phyloP scores from a whole-genome alignment of 2,329 filamentous ascomycete species.

The Beauveria pseudobassiana region DNA sequence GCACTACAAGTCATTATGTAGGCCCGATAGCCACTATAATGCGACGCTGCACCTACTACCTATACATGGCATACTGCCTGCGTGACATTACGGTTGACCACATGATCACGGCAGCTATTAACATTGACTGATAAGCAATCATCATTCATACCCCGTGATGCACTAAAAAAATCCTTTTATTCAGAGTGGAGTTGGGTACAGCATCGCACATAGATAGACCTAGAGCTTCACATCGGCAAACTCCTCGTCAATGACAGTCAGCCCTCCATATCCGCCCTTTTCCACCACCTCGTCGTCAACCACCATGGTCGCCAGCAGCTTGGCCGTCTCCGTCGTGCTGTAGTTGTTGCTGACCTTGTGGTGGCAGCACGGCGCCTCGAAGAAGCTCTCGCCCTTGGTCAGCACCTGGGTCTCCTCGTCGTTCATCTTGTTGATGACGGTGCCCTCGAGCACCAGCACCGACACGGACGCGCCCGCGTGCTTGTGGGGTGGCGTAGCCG shows the following conservation, averaged over 20 bases:
- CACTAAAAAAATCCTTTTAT: neutral
- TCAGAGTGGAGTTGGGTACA: neutral
- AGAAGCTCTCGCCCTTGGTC: constrained; percentile 16
- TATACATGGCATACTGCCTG: too few species aligned
- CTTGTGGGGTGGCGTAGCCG: constrained; percentile 16
- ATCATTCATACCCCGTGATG: neutral
- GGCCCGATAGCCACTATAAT: too few species aligned
- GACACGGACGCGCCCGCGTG: constrained; percentile 17
- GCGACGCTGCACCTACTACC: too few species aligned
- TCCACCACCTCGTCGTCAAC: constrained; percentile 15
- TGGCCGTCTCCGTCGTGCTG: constrained; percentile 12
- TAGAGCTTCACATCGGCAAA: constrained; percentile 12
- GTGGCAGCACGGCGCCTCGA: constrained; percentile 18
- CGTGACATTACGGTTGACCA: too few species aligned
- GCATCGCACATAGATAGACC: neutral
- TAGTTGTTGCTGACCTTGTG: constrained; percentile 17
- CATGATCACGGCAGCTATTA: too few species aligned
- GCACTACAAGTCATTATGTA: neutral
- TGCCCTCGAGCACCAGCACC: constrained; percentile 15
- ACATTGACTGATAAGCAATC: too few species aligned
- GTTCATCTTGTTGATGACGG: constrained; percentile 20
- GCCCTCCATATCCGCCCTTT: constrained; percentile 13
- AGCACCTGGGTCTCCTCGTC: constrained; percentile 15
- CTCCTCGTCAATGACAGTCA: constrained; percentile 17
- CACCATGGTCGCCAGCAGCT: constrained; percentile 15